Evolutionary conservation across 2,329 filamentous ascomycete genomes (phyloP).

Genomic region (Stemphylium vesicarium): DNA sequence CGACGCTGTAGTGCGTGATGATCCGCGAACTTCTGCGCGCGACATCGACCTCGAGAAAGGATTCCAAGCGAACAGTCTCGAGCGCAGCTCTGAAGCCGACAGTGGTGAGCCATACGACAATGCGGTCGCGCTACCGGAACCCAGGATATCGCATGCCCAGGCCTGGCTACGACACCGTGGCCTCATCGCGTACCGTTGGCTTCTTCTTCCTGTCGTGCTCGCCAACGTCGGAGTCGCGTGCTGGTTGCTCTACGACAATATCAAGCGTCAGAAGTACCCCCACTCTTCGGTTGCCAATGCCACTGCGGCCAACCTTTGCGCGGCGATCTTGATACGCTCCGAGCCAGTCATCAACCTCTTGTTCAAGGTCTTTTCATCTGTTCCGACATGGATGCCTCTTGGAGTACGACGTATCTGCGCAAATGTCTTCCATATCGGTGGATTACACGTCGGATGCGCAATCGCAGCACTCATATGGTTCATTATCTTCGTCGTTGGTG

Average conservation of each 20-base stretch:
- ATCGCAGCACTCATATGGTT: constrained; percentile 52
- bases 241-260: constrained; percentile 32
- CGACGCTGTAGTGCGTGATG: neutral
- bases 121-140: constrained; percentile 27
- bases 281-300: constrained; percentile 44
- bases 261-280: constrained; percentile 28
- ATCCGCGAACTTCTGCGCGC: neutral
- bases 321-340: constrained; percentile 44
- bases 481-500: constrained; percentile 50
- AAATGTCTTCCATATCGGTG: constrained; percentile 47
- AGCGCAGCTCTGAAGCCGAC: constrained; percentile 16
- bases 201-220: constrained; percentile 39
- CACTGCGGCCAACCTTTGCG: constrained; percentile 46
- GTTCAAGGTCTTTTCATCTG: constrained; percentile 45
- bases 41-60: constrained; percentile 19
- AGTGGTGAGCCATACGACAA: constrained; percentile 24
- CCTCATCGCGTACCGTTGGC: constrained; percentile 42
- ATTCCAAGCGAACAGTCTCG: constrained; percentile 14
- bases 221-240: constrained; percentile 37
- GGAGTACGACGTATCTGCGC: constrained; percentile 41
- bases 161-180: constrained; percentile 43
- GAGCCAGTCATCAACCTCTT: constrained; percentile 48
- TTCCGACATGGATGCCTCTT: constrained; percentile 40
- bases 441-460: constrained; percentile 47
- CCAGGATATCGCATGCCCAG: constrained; percentile 34